Percentiles rank a stretch among this genome's conserved stretches.
Conservation (phyloP, 139 green algal genomes). For the Yamagishiella unicocca region DNA sequence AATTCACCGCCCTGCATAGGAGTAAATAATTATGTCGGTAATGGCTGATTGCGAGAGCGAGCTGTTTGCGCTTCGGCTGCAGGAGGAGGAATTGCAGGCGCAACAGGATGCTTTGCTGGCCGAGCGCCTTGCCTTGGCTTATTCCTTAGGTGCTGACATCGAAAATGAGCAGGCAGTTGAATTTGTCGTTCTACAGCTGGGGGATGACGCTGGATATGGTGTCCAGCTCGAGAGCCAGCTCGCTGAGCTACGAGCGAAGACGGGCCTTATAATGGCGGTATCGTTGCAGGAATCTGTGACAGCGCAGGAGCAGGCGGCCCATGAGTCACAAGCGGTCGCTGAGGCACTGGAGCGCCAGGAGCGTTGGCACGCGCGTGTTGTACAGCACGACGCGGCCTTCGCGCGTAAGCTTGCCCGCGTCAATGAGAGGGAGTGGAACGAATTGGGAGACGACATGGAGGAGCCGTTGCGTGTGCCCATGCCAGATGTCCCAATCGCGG, state of each 20-base stretch:
- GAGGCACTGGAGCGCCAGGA: neutral
- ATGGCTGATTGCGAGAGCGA: slow-evolving; percentile 3
- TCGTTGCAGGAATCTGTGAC: neutral
- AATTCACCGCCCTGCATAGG: too few species aligned
- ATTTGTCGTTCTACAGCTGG: neutral
- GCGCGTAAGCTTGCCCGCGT: neutral
- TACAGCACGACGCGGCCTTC: neutral
- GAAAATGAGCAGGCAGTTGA: neutral
- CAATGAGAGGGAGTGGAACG: neutral
- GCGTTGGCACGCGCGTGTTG: neutral
- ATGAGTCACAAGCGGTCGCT: neutral
- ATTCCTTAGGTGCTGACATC: too few species aligned
- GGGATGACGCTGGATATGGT: neutral
- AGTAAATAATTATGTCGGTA: too few species aligned
- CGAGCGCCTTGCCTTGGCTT: neutral
- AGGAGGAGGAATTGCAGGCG: neutral
- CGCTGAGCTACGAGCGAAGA: neutral
- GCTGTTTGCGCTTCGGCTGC: neutral
- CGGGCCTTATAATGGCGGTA: neutral
- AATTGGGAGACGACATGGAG: neutral
- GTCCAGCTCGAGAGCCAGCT: neutral
- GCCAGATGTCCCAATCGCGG: too few species aligned
- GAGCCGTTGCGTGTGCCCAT: neutral
- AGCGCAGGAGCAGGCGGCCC: neutral
- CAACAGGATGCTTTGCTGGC: neutral